phyloP scores from a whole-genome alignment of 225 moss, liverwort and hornwort species.

The Thuidium tamariscinum region DNA sequence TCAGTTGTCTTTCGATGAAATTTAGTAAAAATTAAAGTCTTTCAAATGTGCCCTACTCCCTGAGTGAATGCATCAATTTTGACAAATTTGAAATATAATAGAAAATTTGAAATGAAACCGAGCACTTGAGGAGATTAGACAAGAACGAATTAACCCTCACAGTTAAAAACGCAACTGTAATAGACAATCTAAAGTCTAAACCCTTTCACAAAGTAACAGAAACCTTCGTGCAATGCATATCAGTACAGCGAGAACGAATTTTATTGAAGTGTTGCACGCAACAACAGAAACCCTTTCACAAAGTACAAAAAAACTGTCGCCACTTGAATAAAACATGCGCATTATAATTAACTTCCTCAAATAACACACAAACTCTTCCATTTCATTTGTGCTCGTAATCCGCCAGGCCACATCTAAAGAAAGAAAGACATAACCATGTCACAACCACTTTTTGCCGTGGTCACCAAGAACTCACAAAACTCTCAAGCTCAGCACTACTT shows the following conservation, averaged over 20 bases:
- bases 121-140: too few relatives aligned
- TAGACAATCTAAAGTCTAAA: too few relatives aligned
- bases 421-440: conserved; percentile 16
- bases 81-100: neutral
- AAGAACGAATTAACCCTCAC: neutral
- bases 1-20: neutral
- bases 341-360: conserved; percentile 10
- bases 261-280: conserved; percentile 2
- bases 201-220: neutral
- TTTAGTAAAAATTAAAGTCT: neutral
- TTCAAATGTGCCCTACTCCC: neutral
- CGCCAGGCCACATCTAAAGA: conserved; percentile 24
- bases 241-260: neutral
- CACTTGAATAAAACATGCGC: conserved; percentile 2
- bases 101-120: neutral
- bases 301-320: neutral
- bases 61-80: too few relatives aligned
- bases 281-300: neutral
- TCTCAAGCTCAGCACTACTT: conserved; percentile 23
- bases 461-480: conserved; percentile 37
- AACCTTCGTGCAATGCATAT: neutral
- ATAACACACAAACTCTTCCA: conserved; percentile 12
- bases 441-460: conserved; percentile 23
- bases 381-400: conserved; percentile 26
- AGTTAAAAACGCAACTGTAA: neutral